phyloP scores from a whole-genome alignment of 176 grass and related monocot genomes.

The Aegilops sharonensis region DNA sequence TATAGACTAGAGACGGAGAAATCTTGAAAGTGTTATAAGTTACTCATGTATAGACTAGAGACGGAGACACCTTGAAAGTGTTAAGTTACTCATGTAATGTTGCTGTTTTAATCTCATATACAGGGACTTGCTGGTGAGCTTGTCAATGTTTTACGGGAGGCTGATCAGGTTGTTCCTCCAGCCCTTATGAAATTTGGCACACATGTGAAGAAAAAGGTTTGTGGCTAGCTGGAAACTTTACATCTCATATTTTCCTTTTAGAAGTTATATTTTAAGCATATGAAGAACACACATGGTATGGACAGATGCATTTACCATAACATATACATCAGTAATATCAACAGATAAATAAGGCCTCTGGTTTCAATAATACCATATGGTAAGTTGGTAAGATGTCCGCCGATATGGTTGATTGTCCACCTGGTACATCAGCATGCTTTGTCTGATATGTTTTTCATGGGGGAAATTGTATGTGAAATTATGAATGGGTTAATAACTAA shows the following conservation, averaged over 20 bases:
- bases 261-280: slow-evolving; percentile 20
- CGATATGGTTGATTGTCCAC: background rate
- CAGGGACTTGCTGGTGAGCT: slow-evolving; percentile 93
- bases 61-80: background rate
- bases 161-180: slow-evolving; percentile 81
- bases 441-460: background rate
- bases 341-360: background rate
- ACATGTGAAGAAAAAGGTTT: slow-evolving; percentile 99
- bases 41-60: background rate
- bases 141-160: slow-evolving; percentile 94
- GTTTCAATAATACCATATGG: background rate
- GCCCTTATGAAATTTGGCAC: slow-evolving; percentile 90
- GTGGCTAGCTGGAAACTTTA: background rate
- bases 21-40: background rate
- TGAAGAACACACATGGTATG: background rate
- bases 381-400: background rate
- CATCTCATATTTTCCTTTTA: background rate
- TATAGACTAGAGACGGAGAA: too few species aligned
- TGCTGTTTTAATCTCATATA: slow-evolving; percentile 19
- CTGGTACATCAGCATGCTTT: background rate
- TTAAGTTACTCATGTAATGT: slow-evolving; percentile 8
- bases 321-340: background rate
- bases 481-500: background rate
- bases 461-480: background rate
- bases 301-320: background rate